These are phyloP conservation scores for Colletotrichum tanaceti DNA, from an alignment of 2,329 filamentous ascomycete species.

Conservation along the genomic window DNA sequence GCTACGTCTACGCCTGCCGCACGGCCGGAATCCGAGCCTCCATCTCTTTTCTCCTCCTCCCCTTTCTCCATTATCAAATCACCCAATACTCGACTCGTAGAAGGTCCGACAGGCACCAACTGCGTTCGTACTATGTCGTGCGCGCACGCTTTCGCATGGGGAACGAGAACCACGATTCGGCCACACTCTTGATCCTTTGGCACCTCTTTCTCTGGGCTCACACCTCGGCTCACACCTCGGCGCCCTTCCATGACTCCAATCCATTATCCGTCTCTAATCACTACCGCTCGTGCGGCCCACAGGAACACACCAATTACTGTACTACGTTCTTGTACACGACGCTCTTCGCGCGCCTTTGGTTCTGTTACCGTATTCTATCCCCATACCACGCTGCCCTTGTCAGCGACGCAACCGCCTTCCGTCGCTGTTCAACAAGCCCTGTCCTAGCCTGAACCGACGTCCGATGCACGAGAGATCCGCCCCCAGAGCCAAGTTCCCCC, in stretches of 20 bases:
- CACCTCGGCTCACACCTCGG: slow-evolving; percentile 29
- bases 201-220: slow-evolving; percentile 23
- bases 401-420: slow-evolving; percentile 33
- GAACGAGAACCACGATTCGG: neutral
- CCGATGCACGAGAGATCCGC: slow-evolving; percentile 39
- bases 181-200: neutral
- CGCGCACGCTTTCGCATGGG: slow-evolving; percentile 22
- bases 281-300: slow-evolving; percentile 3
- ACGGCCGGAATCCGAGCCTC: slow-evolving; percentile 39
- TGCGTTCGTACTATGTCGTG: neutral
- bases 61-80: slow-evolving; percentile 26
- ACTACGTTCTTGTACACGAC: no score
- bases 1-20: slow-evolving; percentile 37
- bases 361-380: slow-evolving; percentile 37
- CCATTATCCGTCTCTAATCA: slow-evolving; percentile 14
- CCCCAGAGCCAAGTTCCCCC: slow-evolving; percentile 38
- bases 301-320: slow-evolving; percentile 25
- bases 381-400: slow-evolving; percentile 33
- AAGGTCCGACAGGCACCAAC: slow-evolving; percentile 29
- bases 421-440: slow-evolving; percentile 31
- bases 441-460: slow-evolving; percentile 37
- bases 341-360: slow-evolving; percentile 12
- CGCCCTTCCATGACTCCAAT: slow-evolving; percentile 20
- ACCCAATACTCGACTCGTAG: slow-evolving; percentile 19
- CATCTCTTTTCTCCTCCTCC: slow-evolving; percentile 33